Evolutionary conservation across 225 moss, liverwort and hornwort species (phyloP).

Genomic region (Climacium dendroides): DNA sequence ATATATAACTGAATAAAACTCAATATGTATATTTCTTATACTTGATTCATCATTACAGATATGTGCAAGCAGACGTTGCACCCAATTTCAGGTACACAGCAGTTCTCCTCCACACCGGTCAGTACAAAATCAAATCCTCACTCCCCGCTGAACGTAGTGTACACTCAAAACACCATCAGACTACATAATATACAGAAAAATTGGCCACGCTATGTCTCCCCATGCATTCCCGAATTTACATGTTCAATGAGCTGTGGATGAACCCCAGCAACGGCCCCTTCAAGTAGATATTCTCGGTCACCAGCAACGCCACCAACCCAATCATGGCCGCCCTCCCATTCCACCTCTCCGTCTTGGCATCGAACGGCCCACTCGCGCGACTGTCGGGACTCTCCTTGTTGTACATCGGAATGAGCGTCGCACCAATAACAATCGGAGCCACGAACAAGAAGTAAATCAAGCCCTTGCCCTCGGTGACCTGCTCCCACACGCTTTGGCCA

Average conservation of each 20-base stretch:
- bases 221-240: not conserved
- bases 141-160: not conserved
- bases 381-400: slow-evolving; percentile 61
- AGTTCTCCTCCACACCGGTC: not conserved
- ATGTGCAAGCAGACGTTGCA: too few species aligned
- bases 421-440: slow-evolving; percentile 48
- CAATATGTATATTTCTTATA: not conserved
- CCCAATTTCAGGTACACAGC: not conserved
- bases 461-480: slow-evolving; percentile 26
- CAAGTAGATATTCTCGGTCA: slow-evolving; percentile 29
- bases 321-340: slow-evolving; percentile 21
- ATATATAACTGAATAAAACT: not conserved
- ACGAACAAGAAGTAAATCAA: slow-evolving; percentile 56
- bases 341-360: slow-evolving; percentile 17
- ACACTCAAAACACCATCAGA: not conserved
- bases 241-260: not conserved
- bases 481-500: slow-evolving; percentile 44
- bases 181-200: not conserved
- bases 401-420: slow-evolving; percentile 61
- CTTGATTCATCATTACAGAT: not conserved
- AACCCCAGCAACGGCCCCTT: slow-evolving; percentile 15
- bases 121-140: not conserved
- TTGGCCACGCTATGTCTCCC: not conserved
- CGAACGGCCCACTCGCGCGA: slow-evolving; percentile 4
- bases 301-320: not conserved